A percentile compares a stretch with the other conserved stretches of the same genome.
Conservation (phyloP, 352 stramenopile species). For the Stephanocyclus meneghinianus region DNA sequence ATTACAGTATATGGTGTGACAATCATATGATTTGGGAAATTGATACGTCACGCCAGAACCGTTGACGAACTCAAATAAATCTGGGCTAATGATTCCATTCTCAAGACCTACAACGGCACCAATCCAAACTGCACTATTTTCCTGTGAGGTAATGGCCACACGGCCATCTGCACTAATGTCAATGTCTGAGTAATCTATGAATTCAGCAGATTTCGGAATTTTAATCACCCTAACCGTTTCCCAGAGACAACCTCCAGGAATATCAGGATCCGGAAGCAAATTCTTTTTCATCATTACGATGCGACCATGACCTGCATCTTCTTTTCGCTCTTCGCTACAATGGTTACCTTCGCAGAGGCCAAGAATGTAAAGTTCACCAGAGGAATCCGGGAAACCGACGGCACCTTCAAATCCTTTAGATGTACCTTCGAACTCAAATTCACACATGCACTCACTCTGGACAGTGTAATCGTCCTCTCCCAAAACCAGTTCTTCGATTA, state of each 20-base stretch:
- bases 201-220: conserved; percentile 56
- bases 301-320: conserved; percentile 59
- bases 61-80: conserved; percentile 53
- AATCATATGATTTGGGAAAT: conserved; percentile 61
- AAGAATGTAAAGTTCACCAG: conserved; percentile 62
- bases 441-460: conserved; percentile 39
- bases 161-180: conserved; percentile 40
- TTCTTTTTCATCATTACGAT: conserved; percentile 65
- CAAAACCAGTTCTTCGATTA: conserved; percentile 61
- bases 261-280: neutral
- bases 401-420: conserved; percentile 77
- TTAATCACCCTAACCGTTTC: conserved; percentile 56
- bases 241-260: conserved; percentile 52
- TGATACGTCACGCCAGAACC: conserved; percentile 36
- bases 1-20: conserved; percentile 70
- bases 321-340: conserved; percentile 58
- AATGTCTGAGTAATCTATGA: conserved; percentile 74
- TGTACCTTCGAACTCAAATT: conserved; percentile 66
- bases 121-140: conserved; percentile 66
- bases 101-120: conserved; percentile 38
- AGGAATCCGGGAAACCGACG: conserved; percentile 42
- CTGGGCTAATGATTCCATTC: conserved; percentile 49
- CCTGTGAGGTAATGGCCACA: conserved; percentile 68
- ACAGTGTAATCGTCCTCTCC: conserved; percentile 57
- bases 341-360: conserved; percentile 77